Conservation (phyloP, 352 stramenopile species). For the Phytophthora tubulina region DNA sequence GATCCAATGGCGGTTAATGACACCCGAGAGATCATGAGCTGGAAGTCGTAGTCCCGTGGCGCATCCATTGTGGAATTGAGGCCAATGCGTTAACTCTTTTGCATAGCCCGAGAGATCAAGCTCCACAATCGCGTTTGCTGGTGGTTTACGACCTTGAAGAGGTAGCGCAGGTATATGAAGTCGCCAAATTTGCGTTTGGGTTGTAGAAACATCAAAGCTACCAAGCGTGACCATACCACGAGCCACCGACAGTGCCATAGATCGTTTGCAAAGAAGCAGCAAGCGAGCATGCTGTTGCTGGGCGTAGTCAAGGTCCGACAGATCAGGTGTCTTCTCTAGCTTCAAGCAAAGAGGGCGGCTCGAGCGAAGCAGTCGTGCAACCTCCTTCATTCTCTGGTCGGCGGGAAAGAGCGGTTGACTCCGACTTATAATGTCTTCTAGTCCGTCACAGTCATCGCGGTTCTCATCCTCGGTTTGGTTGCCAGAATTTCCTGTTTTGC, state of each 20-base stretch:
- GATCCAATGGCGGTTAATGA: conserved; percentile 98
- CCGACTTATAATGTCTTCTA: conserved; percentile 62
- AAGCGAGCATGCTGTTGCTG: conserved; percentile 95
- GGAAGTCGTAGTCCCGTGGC: conserved; percentile 94
- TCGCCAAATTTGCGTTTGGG: conserved; percentile 84
- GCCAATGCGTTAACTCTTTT: conserved; percentile 95
- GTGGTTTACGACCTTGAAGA: conserved; percentile 94
- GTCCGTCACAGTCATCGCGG: conserved; percentile 61
- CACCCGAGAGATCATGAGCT: conserved; percentile 63
- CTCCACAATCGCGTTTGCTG: conserved; percentile 93
- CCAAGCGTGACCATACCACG: conserved; percentile 98
- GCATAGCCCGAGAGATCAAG: conserved; percentile 92
- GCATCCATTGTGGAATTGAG: conserved; percentile 99
- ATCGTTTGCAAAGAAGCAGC: conserved; percentile 94
- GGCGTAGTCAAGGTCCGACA: conserved; percentile 78
- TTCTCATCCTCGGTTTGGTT: conserved; percentile 13
- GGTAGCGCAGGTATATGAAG: conserved; percentile 93
- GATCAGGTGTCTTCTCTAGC: conserved; percentile 69
- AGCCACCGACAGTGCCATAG: conserved; percentile 93
- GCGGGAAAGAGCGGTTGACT: conserved; percentile 73
- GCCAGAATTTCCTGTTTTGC: conserved; percentile 7
- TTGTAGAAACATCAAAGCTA: conserved; percentile 78
- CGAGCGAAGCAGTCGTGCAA: conserved; percentile 81
- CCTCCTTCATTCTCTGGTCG: conserved; percentile 86
- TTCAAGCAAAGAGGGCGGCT: conserved; percentile 78